Conservation (phyloP, 371 early-diverging fungal genomes). For the Paraphysoderma sedebokerense region DNA sequence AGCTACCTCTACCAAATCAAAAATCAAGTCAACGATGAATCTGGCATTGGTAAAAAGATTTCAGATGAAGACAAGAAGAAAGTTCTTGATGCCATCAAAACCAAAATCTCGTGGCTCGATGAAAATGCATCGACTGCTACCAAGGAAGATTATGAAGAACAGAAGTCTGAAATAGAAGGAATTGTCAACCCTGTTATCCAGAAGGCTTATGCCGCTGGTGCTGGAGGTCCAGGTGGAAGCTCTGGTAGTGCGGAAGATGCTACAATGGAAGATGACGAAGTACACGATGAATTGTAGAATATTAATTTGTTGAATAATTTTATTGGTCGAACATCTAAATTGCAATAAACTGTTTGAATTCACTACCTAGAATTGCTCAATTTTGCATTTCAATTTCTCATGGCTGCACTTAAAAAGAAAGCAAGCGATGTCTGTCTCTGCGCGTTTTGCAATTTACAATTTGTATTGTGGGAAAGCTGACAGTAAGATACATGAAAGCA, state of each 20-base stretch:
- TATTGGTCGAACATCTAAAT: no score
- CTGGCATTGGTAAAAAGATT: constrained; percentile 42
- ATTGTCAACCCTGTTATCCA: constrained; percentile 73
- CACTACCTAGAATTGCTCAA: no score
- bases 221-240: constrained; percentile 25
- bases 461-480: no score
- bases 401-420: no score
- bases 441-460: no score
- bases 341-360: no score
- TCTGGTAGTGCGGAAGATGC: constrained; percentile 29
- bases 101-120: constrained; percentile 33
- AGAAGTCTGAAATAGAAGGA: constrained; percentile 65
- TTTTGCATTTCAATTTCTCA: no score
- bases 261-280: constrained; percentile 32
- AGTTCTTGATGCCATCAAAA: constrained; percentile 19
- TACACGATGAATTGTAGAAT: constrained; percentile 52
- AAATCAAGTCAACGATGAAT: constrained; percentile 54
- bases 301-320: background rate
- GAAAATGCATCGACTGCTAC: constrained; percentile 34
- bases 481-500: no score
- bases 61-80: constrained; percentile 31
- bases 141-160: constrained; percentile 64
- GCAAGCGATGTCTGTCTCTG: no score
- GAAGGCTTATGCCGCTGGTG: constrained; percentile 53
- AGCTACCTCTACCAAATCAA: constrained; percentile 68